Evolutionary conservation across 345 rosid genomes (phyloP), one percentile per base, ranked within the genome.

Genomic region (Citrus trifoliata): DNA sequence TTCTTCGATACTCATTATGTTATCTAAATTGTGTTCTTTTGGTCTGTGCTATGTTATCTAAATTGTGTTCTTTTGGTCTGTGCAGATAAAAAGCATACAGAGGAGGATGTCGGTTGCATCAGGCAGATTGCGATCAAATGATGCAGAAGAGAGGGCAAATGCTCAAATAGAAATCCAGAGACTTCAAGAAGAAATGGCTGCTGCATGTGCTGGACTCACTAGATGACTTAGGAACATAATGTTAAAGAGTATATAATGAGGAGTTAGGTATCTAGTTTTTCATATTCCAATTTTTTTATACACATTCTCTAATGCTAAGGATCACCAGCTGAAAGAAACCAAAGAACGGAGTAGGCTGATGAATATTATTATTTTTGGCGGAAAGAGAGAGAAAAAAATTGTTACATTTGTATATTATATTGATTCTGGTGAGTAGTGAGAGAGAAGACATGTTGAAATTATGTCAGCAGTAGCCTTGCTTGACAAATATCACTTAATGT

Each of bases 51-150:
- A 40, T 40, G 55, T 18, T 19, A 67, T 32, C 5, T 18, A 19
- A 28, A 7, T 6, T 46, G 25, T 27, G 2, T 69, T 71, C 4
- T 7, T 67, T 51, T 48, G 48, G 24, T 62, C 24, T 58, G 5
- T 13, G 60, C 73, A 91, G 95, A 64, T 91, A 22, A 86, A 82
- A 12, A 82, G 89, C 78, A 33, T 81, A 4, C 48, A 75, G 60
- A 89, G 80, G 76, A 62, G 78, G 73, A 84, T 90, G 19, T 10
- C 59, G 35, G 42, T 53, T 6, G 53, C 79, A 56, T 56, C 32
- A 5, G 61, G 48, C 0, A 70, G n/a, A 21, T 63, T 69, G 12
- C 61, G 48, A 59, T 74, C 86, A 9, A 37, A 30, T 8, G 71
- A 84, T 68, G 65, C 82, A 55, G 68, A 56, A 0, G 86, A 72